Evolutionary conservation across 768 basidiomycete genomes (phyloP), one percentile per base, ranked within the genome.

Genomic region (Mycena venus): DNA sequence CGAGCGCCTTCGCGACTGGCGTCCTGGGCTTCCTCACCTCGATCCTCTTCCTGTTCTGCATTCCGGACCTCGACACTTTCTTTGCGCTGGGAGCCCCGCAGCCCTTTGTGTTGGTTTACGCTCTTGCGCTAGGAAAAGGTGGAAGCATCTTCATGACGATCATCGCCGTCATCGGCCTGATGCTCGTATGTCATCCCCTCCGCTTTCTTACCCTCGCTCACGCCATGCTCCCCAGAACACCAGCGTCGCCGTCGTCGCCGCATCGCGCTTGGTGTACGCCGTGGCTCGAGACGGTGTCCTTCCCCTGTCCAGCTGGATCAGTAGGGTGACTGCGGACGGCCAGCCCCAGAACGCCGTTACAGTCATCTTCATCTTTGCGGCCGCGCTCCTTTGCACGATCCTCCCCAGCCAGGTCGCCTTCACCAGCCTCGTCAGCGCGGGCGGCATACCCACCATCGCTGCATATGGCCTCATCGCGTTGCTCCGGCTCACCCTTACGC

Each of bases 221-320:
- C 67, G 40, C 49, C 47, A 31, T 27, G n/a, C 47, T 56, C 40
- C 27, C 4, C 77, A 96, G 94, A 97, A 95, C 82, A 96, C 96
- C 1, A 95, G 93, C 75, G 90, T 97, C 53, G 91, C 95, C 21
- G 92, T 98, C 69, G 95, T 97, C 23, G 96, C 97, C 2, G 91
- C 96, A 15, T 97, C 96, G 15, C 91, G 96, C 5, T 89, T 98
- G 31, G 89, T 98, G 47, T 98, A 95, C 79, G 97, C 96, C 11
- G 94, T 98, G 55, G 96, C 96, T n/a, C 93, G 97, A 65, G 97
- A 98, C 78, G 96, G 96, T 32, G 95, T 97, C 0, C 86, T 98
- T 14, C 96, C 97, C 0, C 81, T 95, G 58, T 96, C 95, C 0
- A 72, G 84, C 15, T 98, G 96, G 96, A 94, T 98, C 64, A 92